Conservation (phyloP, 352 stramenopile species). For the Pythium coloratum region DNA sequence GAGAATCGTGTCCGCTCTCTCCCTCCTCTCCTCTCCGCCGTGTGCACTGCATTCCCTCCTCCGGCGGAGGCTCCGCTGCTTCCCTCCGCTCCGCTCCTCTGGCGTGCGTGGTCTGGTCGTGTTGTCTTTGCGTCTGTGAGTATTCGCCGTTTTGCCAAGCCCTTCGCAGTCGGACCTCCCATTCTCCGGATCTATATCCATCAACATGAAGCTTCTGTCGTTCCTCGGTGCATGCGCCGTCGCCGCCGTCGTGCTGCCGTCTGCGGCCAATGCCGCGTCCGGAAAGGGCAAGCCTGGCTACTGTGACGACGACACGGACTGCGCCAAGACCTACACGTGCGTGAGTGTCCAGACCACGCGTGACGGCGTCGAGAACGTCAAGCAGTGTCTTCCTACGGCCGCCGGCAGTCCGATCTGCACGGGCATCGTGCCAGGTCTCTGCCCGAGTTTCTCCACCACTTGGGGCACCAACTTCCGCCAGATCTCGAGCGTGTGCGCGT, state of each 20-base stretch:
- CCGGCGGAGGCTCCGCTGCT: no score
- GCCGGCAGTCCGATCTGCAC: background rate
- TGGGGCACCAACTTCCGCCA: constrained; percentile 34
- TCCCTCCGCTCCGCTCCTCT: background rate
- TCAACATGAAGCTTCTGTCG: background rate
- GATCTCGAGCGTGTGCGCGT: constrained; percentile 64
- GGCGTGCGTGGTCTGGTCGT: no score
- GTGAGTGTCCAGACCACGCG: background rate
- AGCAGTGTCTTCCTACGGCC: background rate
- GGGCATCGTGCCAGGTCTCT: background rate
- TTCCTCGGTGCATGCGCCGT: background rate
- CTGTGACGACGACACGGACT: background rate
- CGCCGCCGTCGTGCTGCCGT: background rate
- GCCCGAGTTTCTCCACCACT: background rate
- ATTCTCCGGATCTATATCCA: background rate
- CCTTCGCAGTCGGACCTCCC: background rate
- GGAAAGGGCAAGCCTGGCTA: background rate
- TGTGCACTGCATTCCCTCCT: background rate
- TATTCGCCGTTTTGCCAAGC: background rate
- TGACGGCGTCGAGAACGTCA: background rate
- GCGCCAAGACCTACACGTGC: background rate
- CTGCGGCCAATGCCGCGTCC: background rate
- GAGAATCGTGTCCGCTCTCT: background rate
- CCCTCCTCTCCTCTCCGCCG: no score
- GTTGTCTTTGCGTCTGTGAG: no score